A percentile compares a stretch with the other conserved stretches of the same genome.
These are phyloP conservation scores for Diaporthe sp. DNA, from an alignment of 2,329 filamentous ascomycete species.

Conservation along the genomic window DNA sequence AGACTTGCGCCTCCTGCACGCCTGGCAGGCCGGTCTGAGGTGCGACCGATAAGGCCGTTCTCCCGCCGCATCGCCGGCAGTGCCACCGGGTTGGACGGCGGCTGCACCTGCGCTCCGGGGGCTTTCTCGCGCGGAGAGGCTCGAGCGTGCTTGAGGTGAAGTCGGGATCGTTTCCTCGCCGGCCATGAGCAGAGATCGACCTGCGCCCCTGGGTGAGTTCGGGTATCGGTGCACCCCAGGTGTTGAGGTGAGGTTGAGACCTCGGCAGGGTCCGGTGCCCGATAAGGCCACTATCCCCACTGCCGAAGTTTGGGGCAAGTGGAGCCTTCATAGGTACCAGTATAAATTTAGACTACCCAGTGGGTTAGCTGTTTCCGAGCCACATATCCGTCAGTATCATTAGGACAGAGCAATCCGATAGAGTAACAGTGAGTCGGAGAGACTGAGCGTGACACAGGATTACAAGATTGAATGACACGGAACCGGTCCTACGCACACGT, in stretches of 20 bases:
- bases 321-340: not conserved
- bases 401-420: no score
- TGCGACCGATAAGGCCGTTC: constrained; percentile 72
- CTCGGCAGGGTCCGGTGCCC: constrained; percentile 7
- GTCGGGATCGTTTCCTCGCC: not conserved
- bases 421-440: no score
- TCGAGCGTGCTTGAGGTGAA: not conserved
- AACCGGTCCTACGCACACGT: no score
- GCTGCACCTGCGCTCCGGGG: not conserved
- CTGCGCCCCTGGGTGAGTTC: not conserved
- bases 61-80: constrained; percentile 8
- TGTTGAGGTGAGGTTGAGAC: not conserved
- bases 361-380: no score
- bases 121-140: not conserved
- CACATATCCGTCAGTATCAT: no score
- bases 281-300: not conserved
- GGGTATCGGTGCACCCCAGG: not conserved
- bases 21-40: constrained; percentile 70
- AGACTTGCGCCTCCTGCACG: constrained; percentile 72
- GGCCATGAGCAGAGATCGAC: not conserved
- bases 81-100: not conserved
- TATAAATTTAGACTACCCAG: not conserved
- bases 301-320: not conserved
- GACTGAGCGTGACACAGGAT: no score
- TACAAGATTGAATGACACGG: not conserved